These are phyloP conservation scores for Candida tallmaniae DNA, from an alignment of 805 yeast species.

Conservation along the genomic window DNA sequence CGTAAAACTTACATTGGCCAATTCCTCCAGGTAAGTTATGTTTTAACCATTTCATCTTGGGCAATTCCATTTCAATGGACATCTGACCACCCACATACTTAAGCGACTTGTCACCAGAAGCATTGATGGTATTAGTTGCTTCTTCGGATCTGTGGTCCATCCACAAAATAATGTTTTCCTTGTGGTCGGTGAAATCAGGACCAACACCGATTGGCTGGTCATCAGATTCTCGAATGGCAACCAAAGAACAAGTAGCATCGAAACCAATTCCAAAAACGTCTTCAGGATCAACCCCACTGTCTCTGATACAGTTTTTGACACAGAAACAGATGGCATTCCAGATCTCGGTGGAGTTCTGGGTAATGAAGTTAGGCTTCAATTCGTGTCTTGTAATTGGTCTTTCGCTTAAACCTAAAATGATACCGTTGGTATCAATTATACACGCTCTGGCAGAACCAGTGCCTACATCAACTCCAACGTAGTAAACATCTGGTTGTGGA, in stretches of 20 bases:
- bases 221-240: conserved; percentile 61
- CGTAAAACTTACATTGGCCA: conserved; percentile 76
- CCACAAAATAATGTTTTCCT: conserved; percentile 89
- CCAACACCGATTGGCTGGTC: conserved; percentile 85
- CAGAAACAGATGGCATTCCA: conserved; percentile 87
- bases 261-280: conserved; percentile 85
- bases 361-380: conserved; percentile 66
- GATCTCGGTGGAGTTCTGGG: conserved; percentile 86
- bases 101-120: conserved; percentile 71
- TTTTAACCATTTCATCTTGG: conserved; percentile 95
- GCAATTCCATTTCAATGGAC: conserved; percentile 98
- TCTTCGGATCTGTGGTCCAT: conserved; percentile 94
- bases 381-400: conserved; percentile 76
- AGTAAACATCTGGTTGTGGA: conserved; percentile 47
- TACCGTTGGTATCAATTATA: conserved; percentile 77
- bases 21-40: conserved; percentile 64
- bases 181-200: conserved; percentile 70
- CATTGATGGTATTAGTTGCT: conserved; percentile 78
- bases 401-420: conserved; percentile 73
- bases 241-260: conserved; percentile 96
- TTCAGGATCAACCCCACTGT: conserved; percentile 65
- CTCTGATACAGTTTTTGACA: conserved; percentile 68
- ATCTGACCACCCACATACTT: conserved; percentile 95
- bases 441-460: conserved; percentile 97
- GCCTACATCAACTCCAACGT: conserved; percentile 92